These are phyloP conservation scores for Ophiostoma himal-ulmi DNA, from an alignment of 2,329 filamentous ascomycete genomes.

Conservation along the genomic window DNA sequence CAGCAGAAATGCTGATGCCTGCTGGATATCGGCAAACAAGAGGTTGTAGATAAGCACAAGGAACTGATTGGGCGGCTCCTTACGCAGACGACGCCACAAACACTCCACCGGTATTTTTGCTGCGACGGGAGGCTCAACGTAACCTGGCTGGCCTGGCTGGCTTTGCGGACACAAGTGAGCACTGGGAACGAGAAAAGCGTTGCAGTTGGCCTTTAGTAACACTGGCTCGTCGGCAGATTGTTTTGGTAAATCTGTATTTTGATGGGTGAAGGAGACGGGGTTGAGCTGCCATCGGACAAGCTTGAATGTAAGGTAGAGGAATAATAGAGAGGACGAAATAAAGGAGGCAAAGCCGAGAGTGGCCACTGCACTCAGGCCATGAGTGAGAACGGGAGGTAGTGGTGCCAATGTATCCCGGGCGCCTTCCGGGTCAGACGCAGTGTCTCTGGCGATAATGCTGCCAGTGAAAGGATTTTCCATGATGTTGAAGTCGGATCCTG, in stretches of 20 bases:
- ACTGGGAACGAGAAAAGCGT: slow-evolving; percentile 31
- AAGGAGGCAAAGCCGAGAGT: slow-evolving; percentile 37
- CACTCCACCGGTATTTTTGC: slow-evolving; percentile 7
- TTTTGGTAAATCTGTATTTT: slow-evolving; percentile 15
- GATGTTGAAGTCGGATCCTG: not conserved
- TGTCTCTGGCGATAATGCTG: slow-evolving; percentile 1
- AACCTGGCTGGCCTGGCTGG: slow-evolving; percentile 18
- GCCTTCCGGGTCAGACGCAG: slow-evolving; percentile 30
- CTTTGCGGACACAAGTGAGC: slow-evolving; percentile 27
- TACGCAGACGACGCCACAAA: slow-evolving; percentile 29
- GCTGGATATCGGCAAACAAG: slow-evolving; percentile 61
- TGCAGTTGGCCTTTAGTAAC: slow-evolving; percentile 32
- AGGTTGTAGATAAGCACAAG: slow-evolving; percentile 65
- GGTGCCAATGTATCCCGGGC: slow-evolving; percentile 33
- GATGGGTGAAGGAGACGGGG: slow-evolving; percentile 15
- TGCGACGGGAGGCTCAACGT: not conserved
- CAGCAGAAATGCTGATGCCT: slow-evolving; percentile 58
- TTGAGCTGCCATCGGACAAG: slow-evolving; percentile 34
- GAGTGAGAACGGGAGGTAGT: slow-evolving; percentile 33
- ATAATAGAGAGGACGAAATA: slow-evolving; percentile 32
- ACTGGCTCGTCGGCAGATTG: slow-evolving; percentile 14
- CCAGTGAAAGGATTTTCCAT: not conserved
- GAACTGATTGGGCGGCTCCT: slow-evolving; percentile 56
- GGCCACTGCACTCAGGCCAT: slow-evolving; percentile 37
- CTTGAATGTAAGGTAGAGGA: slow-evolving; percentile 35